These are phyloP conservation scores for Talaromyces proteolyticus DNA, from an alignment of 495 filamentous ascomycete species.

Conservation along the genomic window DNA sequence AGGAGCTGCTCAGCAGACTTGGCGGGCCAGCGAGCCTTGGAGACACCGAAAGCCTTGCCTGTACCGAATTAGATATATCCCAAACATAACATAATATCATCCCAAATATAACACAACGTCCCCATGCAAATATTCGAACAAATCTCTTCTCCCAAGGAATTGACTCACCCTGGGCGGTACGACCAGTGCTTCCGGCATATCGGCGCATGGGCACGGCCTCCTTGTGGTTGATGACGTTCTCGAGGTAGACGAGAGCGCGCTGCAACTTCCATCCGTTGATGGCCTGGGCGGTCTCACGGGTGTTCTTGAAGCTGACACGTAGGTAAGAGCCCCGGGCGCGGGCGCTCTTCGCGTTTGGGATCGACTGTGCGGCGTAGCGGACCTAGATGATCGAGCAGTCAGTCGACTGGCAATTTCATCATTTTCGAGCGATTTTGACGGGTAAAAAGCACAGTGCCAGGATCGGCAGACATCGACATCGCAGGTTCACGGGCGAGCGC, in stretches of 20 bases:
- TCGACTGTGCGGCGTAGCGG: conserved; percentile 93
- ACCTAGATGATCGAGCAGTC: conserved; percentile 50
- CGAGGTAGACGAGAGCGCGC: conserved; percentile 89
- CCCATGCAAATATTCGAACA: too few relatives aligned
- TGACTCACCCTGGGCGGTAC: conserved; percentile 89
- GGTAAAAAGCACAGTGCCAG: too few relatives aligned
- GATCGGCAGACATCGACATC: too few relatives aligned
- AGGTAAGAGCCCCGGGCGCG: conserved; percentile 97
- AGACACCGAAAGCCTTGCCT: conserved; percentile 99
- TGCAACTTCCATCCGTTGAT: conserved; percentile 98
- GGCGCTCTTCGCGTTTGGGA: conserved; percentile 86
- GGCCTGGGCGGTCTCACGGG: conserved; percentile 96
- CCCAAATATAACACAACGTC: too few relatives aligned
- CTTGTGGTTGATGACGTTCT: conserved; percentile 91
- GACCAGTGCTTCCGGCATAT: conserved; percentile 90
- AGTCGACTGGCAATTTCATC: background rate
- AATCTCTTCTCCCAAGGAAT: conserved; percentile 1
- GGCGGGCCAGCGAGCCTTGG: conserved; percentile 94
- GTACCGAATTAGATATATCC: conserved; percentile 13
- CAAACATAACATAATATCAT: too few relatives aligned
- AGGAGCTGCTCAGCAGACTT: conserved; percentile 98
- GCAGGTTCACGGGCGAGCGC: conserved; percentile 10
- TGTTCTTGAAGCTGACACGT: conserved; percentile 99
- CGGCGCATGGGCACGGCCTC: conserved; percentile 96
- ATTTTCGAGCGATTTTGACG: too few relatives aligned